Percentiles rank a stretch among this genome's conserved stretches.
These are phyloP conservation scores for Hyphodiscus sp. DNA, from an alignment of 2,329 filamentous ascomycete genomes.

Conservation along the genomic window DNA sequence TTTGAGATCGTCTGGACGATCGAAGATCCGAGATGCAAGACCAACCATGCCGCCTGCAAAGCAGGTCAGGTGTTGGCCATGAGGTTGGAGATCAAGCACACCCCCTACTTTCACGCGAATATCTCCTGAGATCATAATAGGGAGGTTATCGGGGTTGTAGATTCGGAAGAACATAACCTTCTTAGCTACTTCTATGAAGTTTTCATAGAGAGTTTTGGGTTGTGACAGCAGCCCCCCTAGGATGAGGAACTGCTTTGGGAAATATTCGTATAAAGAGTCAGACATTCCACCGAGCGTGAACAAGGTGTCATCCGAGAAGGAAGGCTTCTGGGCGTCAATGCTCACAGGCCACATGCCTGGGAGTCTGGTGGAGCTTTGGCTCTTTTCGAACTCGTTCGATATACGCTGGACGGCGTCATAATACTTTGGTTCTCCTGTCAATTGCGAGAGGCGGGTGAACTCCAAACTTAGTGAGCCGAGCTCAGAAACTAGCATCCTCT, in stretches of 20 bases:
- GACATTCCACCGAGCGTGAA: conserved; percentile 51
- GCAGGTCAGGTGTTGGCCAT: conserved; percentile 60
- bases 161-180: conserved; percentile 38
- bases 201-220: conserved; percentile 40
- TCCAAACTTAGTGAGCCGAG: conserved; percentile 51
- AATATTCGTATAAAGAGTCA: conserved; percentile 58
- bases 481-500: conserved; percentile 50
- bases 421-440: conserved; percentile 55
- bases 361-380: conserved; percentile 47
- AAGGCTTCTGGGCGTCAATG: conserved; percentile 46
- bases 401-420: conserved; percentile 57
- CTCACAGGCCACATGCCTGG: conserved; percentile 58
- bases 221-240: conserved; percentile 53
- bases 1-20: conserved; percentile 45
- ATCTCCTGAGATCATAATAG: conserved; percentile 44
- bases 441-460: conserved; percentile 57
- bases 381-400: conserved; percentile 45
- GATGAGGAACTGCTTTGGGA: conserved; percentile 59
- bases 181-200: conserved; percentile 41
- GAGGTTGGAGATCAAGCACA: conserved; percentile 35
- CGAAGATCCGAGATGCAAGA: conserved; percentile 57
- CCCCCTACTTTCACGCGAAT: conserved; percentile 34
- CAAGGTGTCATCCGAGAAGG: conserved; percentile 48
- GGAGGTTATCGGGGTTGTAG: conserved; percentile 32
- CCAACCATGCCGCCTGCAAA: conserved; percentile 67